phyloP scores from a whole-genome alignment of 148 eudicot genomes.

The Chenopodium formosanum region DNA sequence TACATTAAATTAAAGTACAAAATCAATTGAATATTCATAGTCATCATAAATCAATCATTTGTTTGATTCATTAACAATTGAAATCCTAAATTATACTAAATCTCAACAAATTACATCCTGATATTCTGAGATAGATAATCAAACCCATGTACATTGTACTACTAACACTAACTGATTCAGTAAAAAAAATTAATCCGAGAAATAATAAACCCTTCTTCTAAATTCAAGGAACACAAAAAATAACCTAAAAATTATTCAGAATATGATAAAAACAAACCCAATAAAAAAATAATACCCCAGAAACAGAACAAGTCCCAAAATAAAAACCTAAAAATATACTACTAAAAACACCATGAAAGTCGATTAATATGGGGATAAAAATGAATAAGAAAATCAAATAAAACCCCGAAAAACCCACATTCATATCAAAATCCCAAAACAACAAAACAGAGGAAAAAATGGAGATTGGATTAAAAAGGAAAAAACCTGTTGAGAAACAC shows the following conservation, averaged over 20 bases:
- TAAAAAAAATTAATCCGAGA: background rate
- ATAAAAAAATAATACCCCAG: background rate
- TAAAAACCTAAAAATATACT: background rate
- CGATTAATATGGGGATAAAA: background rate
- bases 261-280: background rate
- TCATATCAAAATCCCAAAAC: background rate
- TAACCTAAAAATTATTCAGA: background rate
- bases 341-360: background rate
- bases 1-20: background rate
- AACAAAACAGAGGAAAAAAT: background rate
- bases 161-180: background rate
- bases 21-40: background rate
- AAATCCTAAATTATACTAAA: background rate
- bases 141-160: too few species aligned
- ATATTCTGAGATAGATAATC: background rate
- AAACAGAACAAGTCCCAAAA: background rate
- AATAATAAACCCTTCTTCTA: too few species aligned
- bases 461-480: conserved; percentile 1
- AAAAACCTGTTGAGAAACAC: conserved; percentile 37
- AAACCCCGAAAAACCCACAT: conserved; percentile 1
- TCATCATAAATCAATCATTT: too few species aligned
- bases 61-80: too few species aligned
- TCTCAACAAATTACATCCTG: background rate
- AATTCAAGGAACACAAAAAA: too few species aligned
- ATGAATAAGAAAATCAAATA: background rate